Evolutionary conservation across 495 filamentous ascomycete species (phyloP), one percentile per base, ranked within the genome.

Genomic region (Neurospora sp.): DNA sequence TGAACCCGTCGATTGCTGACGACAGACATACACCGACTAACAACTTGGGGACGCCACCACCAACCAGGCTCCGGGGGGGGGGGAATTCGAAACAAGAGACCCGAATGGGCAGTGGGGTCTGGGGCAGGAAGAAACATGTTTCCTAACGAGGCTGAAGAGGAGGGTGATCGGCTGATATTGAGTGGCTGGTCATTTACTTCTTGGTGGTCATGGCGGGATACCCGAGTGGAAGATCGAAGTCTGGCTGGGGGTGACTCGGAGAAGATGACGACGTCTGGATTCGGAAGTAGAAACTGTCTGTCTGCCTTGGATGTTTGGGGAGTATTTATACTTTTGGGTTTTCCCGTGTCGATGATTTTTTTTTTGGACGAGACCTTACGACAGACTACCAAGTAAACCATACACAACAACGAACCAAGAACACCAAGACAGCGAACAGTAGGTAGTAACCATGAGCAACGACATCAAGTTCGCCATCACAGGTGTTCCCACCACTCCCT

Each of bases 401-500:
- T 35, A 72, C 9, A 70, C 2, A 61, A 20, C n/a, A 70, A 20
- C 39, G 69, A 73, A 27, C 7, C 27, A 35, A 31, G 10, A 61
- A 61, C 27, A 35, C 6, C 22, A 35, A 16, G 14, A 16, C 53
- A 16, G 12, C 1, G 0, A 17, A 22, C 22, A 69, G 39, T 3
- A 27, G 1, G 1, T 27, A 31, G 27, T 42, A 38, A 72, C 2
- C 69, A 78, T 76, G 76, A 78, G 75, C 72, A 74, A 40, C 31
- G 75, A 79, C 72, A 65, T 77, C 39, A 61, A 61, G 6, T 31
- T 61, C 3, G 74, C 75, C 35, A 76, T 79, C 68, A 79, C 78
- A 0, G 78, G 77, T 8, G 73, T 78, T 20, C 78, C 78, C 31
- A 76, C 78, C 31, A 75, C 75, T 40, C 75, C 76, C 0, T 77